A percentile compares a stretch with the other conserved stretches of the same genome.
Conservation (phyloP, 2,329 filamentous ascomycete species). For the Aphanoascus verrucosus region DNA sequence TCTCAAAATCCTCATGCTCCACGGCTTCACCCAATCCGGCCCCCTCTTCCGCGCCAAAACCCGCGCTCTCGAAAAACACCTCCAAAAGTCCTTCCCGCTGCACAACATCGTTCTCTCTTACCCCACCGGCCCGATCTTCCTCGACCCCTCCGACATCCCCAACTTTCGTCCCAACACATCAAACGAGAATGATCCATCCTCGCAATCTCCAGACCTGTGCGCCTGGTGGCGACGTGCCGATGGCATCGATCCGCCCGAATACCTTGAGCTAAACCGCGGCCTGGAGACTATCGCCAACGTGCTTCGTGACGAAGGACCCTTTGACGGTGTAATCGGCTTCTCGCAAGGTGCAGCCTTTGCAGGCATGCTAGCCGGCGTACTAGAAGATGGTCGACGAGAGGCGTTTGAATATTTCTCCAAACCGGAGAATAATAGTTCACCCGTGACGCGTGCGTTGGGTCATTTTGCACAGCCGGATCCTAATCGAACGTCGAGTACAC, state of each 20-base stretch:
- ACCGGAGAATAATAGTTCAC: slow-evolving; percentile 15
- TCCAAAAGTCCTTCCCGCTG: slow-evolving; percentile 60
- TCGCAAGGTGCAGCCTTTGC: slow-evolving; percentile 67
- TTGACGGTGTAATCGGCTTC: slow-evolving; percentile 74
- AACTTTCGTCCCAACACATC: slow-evolving; percentile 44
- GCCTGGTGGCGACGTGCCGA: slow-evolving; percentile 66
- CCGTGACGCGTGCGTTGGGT: slow-evolving; percentile 1
- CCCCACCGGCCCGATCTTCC: slow-evolving; percentile 56
- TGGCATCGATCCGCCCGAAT: slow-evolving; percentile 53
- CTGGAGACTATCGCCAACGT: slow-evolving; percentile 52
- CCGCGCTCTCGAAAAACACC: slow-evolving; percentile 69
- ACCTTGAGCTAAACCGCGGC: slow-evolving; percentile 59
- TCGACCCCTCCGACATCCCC: slow-evolving; percentile 57
- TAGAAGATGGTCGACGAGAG: slow-evolving; percentile 47
- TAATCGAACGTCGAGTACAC: not conserved
- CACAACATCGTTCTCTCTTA: slow-evolving; percentile 53
- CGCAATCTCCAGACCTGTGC: slow-evolving; percentile 55
- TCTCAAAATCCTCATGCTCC: slow-evolving; percentile 64
- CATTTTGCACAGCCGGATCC: not conserved
- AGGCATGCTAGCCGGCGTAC: slow-evolving; percentile 58
- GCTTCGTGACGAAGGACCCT: slow-evolving; percentile 53
- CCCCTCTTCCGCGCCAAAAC: slow-evolving; percentile 78
- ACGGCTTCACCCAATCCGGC: slow-evolving; percentile 86
- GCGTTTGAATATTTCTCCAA: slow-evolving; percentile 39
- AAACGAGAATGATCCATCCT: slow-evolving; percentile 37